Percentiles rank a stretch among this genome's conserved stretches.
phyloP scores from a whole-genome alignment of 805 yeast genomes.

The Hanseniaspora osmophila region DNA sequence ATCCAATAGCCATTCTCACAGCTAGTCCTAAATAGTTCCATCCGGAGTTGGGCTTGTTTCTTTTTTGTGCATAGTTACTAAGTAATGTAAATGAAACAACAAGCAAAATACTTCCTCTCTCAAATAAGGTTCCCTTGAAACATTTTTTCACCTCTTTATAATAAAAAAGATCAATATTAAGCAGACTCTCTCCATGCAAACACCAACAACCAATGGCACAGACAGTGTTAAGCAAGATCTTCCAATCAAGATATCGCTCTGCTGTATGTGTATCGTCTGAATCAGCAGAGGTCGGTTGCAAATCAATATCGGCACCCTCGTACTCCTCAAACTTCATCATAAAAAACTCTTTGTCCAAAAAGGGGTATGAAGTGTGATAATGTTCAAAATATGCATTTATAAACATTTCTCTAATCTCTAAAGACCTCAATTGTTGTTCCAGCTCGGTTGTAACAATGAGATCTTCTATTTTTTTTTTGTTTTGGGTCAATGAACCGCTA shows the following conservation, averaged over 20 bases:
- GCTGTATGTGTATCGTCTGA: background rate
- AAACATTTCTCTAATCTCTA: constrained; percentile 22
- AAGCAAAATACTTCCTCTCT: constrained; percentile 43
- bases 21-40: constrained; percentile 57
- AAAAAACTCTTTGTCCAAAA: constrained; percentile 41
- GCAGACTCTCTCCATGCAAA: constrained; percentile 34
- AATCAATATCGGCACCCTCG: background rate
- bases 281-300: background rate
- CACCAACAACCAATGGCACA: constrained; percentile 63
- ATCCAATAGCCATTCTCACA: constrained; percentile 49
- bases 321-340: constrained; percentile 22
- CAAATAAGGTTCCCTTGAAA: constrained; percentile 36
- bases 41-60: constrained; percentile 53
- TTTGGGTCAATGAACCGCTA: no score
- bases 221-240: constrained; percentile 39
- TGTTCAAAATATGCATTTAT: constrained; percentile 39
- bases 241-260: constrained; percentile 24
- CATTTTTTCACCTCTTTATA: constrained; percentile 38
- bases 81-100: constrained; percentile 39
- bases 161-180: constrained; percentile 37
- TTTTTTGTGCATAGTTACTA: constrained; percentile 48
- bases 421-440: constrained; percentile 3
- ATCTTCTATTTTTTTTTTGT: constrained; percentile 8
- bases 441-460: constrained; percentile 1
- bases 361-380: constrained; percentile 51